Conservation (phyloP, 192 early-diverging fungal species). For the Podila epicladia region DNA sequence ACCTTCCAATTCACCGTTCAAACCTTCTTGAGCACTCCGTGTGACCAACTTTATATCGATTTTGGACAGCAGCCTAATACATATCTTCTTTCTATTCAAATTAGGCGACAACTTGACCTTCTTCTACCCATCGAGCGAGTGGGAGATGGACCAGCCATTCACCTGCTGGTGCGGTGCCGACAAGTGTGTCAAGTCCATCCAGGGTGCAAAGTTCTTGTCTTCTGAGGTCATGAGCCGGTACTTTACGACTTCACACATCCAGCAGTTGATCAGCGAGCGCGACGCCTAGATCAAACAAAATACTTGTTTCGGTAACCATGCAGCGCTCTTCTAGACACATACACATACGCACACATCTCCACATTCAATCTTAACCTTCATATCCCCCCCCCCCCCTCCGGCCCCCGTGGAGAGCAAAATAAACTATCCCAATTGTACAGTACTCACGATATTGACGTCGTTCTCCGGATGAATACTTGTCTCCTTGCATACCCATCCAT, state of each 20-base stretch:
- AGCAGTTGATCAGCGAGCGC: constrained; percentile 46
- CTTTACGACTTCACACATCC: constrained; percentile 58
- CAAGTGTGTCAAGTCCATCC: constrained; percentile 60
- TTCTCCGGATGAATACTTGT: no score
- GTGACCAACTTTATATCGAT: background rate
- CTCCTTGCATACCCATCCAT: no score
- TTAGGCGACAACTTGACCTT: constrained; percentile 62
- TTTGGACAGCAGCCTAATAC: background rate
- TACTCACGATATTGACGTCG: no score
- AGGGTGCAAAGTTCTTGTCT: constrained; percentile 59
- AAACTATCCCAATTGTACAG: no score
- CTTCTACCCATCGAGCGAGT: constrained; percentile 71
- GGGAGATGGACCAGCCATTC: constrained; percentile 73
- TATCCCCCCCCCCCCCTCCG: no score
- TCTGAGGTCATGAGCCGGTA: constrained; percentile 53
- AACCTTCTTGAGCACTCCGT: no score
- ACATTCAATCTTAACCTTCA: background rate
- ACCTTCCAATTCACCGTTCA: background rate
- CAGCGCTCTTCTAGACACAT: background rate
- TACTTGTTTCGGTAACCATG: no score
- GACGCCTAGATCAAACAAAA: constrained; percentile 2
- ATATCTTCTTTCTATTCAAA: background rate
- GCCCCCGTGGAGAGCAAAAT: no score
- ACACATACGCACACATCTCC: background rate
- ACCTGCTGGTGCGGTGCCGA: constrained; percentile 64